Base-by-base conservation (phyloP, 2,329 filamentous ascomycete species). In the Rasamsonia emersonii region DNA sequence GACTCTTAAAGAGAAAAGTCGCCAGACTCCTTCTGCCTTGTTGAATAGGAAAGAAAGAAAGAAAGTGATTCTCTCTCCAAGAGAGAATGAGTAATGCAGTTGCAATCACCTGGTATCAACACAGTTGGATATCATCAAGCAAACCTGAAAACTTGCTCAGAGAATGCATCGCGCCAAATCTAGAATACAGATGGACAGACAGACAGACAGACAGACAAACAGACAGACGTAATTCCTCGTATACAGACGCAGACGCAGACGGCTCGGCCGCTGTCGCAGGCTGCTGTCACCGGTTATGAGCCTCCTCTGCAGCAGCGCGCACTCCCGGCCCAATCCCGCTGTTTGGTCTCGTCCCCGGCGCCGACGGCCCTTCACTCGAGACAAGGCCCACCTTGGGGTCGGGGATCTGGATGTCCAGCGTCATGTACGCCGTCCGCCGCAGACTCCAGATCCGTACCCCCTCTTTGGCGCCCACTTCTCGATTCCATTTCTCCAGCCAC, bases 401-500 rank as follows among this genome's bases (percentile, higher is more conserved):
- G 1, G 65, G 65, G 18, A 69, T 67, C 42, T 69, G 65, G 21
- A 69, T 67, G 40, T 69, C 65, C 17, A 68, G 39, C 23, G 57
- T 86, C 77, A 94, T 79, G 58, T 94, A 95, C 1, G 84, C 89
- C 23, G 88, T 93, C 49, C 79, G 73, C 47, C 86, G 73, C 44
- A 94, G 61, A 23, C 82, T 73, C 43, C 94, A 77, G 32, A 95
- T 76, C 54, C 73, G 81, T 14, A 89, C 85, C 3, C 71, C 70
- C 39, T 73, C 66, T 36, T 69, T 68, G 30, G 61, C 60, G n/a
- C 71, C 71, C 7, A 68, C 59, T 40, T 84, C 75, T 6, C 56
- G 53, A 54, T 98, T 98, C 88, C 89, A 95, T 37, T 77, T 71
- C 42, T 93, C 82, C 33, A 98, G 73, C 77, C 84, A 94, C 21